These are phyloP conservation scores for Mycena rebaudengoi DNA, from an alignment of 768 basidiomycete genomes.

Conservation along the genomic window DNA sequence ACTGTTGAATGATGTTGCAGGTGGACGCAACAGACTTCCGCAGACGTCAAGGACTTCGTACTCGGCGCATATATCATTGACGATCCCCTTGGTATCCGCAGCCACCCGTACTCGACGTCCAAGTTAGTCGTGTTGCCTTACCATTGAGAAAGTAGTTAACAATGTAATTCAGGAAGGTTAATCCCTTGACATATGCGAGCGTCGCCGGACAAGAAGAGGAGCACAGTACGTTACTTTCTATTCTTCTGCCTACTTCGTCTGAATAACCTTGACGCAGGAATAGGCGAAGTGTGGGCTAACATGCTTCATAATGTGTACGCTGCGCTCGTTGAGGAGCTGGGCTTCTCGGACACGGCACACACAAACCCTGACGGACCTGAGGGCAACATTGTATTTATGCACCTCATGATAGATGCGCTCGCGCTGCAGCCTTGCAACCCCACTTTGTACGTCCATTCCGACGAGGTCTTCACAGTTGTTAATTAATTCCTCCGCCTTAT, in stretches of 20 bases:
- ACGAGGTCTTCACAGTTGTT: too few relatives aligned
- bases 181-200: not conserved
- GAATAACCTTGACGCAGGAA: not conserved
- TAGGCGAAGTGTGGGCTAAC: constrained; percentile 54
- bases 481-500: not conserved
- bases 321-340: constrained; percentile 33
- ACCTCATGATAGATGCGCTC: constrained; percentile 42
- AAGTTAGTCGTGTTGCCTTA: too few relatives aligned
- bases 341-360: constrained; percentile 32
- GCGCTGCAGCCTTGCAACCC: constrained; percentile 3
- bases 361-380: constrained; percentile 34
- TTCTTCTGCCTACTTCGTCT: not conserved
- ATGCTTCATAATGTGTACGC: constrained; percentile 44
- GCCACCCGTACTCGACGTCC: constrained; percentile 51
- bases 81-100: constrained; percentile 49
- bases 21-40: not conserved
- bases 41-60: not conserved
- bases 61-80: constrained; percentile 25
- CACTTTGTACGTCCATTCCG: constrained; percentile 15
- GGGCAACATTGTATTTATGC: constrained; percentile 43
- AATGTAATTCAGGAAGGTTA: too few relatives aligned
- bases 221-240: not conserved
- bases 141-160: too few relatives aligned
- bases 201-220: not conserved
- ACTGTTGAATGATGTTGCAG: too few relatives aligned